Percentiles rank a stretch among this genome's conserved stretches.
Conservation (phyloP, 495 filamentous ascomycete genomes). For the Talaromyces borbonicus region DNA sequence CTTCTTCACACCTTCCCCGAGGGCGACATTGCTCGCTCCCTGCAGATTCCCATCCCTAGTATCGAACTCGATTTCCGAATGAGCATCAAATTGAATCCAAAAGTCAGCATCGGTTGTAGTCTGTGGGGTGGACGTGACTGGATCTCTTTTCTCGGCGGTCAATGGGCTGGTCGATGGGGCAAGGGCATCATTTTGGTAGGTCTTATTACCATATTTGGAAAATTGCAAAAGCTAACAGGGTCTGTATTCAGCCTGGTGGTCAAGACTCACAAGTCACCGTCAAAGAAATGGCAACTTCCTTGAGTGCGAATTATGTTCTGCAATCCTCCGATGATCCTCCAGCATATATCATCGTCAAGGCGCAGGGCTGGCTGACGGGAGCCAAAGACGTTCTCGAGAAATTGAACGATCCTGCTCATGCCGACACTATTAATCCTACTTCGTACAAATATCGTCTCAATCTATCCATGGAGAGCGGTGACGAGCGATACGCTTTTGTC, state of each 20-base stretch:
- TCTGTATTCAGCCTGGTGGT: constrained; percentile 40
- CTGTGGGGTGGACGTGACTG: constrained; percentile 49
- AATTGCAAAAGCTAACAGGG: not conserved
- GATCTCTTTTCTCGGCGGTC: constrained; percentile 47
- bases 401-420: constrained; percentile 39
- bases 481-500: constrained; percentile 51
- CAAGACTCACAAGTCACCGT: constrained; percentile 51
- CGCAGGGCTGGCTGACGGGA: constrained; percentile 47
- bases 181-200: constrained; percentile 50
- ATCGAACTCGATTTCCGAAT: constrained; percentile 54
- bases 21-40: constrained; percentile 40
- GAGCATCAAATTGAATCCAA: constrained; percentile 50
- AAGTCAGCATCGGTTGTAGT: constrained; percentile 41
- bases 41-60: constrained; percentile 44
- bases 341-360: constrained; percentile 49
- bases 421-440: constrained; percentile 45
- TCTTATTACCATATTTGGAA: constrained; percentile 1
- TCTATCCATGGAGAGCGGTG: constrained; percentile 50
- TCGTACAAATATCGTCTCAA: constrained; percentile 49
- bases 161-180: constrained; percentile 52
- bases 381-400: constrained; percentile 49
- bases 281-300: constrained; percentile 42
- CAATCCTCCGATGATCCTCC: constrained; percentile 50
- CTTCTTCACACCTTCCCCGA: constrained; percentile 47
- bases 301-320: constrained; percentile 45